Evolutionary conservation across 2,329 filamentous ascomycete genomes (phyloP), one percentile per base, ranked within the genome.

Genomic region (Arachnomyces sp.): DNA sequence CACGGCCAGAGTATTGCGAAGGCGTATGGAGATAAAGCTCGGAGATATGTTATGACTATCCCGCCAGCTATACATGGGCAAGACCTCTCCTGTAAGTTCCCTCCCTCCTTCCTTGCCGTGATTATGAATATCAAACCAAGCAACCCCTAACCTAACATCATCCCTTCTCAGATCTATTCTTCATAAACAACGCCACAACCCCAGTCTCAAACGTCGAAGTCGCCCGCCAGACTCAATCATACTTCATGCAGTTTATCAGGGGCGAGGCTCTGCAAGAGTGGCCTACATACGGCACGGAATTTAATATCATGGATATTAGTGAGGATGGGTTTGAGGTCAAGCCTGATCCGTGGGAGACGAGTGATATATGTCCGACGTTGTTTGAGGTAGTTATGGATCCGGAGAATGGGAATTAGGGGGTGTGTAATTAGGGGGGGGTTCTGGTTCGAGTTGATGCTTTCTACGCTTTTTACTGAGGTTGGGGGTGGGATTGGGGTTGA

Each of bases 51-150:
- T 16, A 31, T 43, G 16, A 39, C 14, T 31, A 36, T 33, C 20
- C 36, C 36, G 13, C 37, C 37, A 13, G 38, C 37, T 7, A 13
- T 11, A 8, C 42, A 40, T 36, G 42, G 42, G 8, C 31, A 30
- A 11, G 42, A 36, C 29, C 20, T 32, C 31, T 36, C 11, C 14
- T 43, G 42, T 40, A 35, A 35, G 37, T 49, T 31, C 34, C 44
- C 17, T 38, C 28, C 44, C 40, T n/a, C 40, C 28, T 17, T 39
- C n/a, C n/a, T 39, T 13, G n/a, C 12, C 11, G 17, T 14, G 1
- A 13, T 4, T 20, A 2, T n/a, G 7, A 17, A 33, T 17, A 33
- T 17, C 16, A n/a, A 7, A n/a, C n/a, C n/a, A n/a, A n/a, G n/a
- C n/a, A n/a, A n/a, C n/a, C n/a, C n/a, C n/a, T n/a, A n/a, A 25